Percentiles rank a stretch among this genome's conserved stretches.
These are phyloP conservation scores for Cardamine occulta DNA, from an alignment of 345 rosid species.

Conservation along the genomic window DNA sequence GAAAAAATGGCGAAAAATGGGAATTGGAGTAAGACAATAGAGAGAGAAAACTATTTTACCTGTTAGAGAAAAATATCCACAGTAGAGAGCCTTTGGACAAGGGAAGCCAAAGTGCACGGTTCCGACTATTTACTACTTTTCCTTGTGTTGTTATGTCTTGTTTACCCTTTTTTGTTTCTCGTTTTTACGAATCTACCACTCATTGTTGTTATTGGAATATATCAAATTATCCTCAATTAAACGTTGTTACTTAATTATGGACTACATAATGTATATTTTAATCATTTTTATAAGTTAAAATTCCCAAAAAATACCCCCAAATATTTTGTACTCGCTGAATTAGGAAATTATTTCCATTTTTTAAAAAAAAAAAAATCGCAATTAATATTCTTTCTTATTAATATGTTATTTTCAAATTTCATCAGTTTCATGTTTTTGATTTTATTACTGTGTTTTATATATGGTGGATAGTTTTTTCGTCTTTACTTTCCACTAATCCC, in stretches of 20 bases:
- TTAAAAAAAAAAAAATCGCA: too few species aligned
- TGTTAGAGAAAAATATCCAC: slow-evolving; percentile 41
- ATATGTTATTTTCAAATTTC: too few species aligned
- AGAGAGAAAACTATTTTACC: slow-evolving; percentile 33
- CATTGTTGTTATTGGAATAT: slow-evolving; percentile 4
- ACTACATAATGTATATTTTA: too few species aligned
- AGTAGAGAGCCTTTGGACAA: slow-evolving; percentile 37
- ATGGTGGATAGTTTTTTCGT: too few species aligned
- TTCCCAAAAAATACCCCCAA: too few species aligned
- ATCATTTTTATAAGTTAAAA: too few species aligned
- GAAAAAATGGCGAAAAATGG: slow-evolving; percentile 32
- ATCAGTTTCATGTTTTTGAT: too few species aligned
- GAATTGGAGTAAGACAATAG: slow-evolving; percentile 25
- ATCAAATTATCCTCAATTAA: background rate
- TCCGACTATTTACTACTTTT: slow-evolving; percentile 38
- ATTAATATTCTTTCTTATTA: too few species aligned
- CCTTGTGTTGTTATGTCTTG: slow-evolving; percentile 5
- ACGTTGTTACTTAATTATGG: background rate
- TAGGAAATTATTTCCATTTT: too few species aligned
- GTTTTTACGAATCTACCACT: slow-evolving; percentile 25
- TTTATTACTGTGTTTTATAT: too few species aligned
- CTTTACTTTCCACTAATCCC: too few species aligned
- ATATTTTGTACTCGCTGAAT: too few species aligned
- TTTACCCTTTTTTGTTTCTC: slow-evolving; percentile 28
- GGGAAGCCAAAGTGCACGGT: slow-evolving; percentile 30